phyloP scores from a whole-genome alignment of 108 stramenopile genomes.

The Cyclostephanos invisitatus region DNA sequence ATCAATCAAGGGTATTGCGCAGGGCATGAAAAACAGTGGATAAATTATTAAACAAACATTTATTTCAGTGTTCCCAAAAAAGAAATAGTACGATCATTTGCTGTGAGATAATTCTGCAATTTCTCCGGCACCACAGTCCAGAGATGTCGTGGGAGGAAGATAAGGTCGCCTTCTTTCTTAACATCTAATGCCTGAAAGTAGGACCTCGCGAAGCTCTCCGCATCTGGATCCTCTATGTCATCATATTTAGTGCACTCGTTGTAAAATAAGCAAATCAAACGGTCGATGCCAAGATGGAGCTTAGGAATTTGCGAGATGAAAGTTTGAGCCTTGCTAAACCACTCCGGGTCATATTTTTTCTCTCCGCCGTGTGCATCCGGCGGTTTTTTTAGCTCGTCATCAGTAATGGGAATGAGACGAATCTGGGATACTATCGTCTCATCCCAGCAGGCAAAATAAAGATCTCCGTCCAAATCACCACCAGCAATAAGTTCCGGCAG shows the following conservation, averaged over 20 bases:
- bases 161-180: conserved; percentile 49
- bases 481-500: conserved; percentile 53
- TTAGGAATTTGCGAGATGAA: conserved; percentile 30
- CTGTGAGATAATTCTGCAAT: conserved; percentile 5
- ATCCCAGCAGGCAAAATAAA: conserved; percentile 63
- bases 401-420: conserved; percentile 22
- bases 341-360: conserved; percentile 19
- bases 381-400: conserved; percentile 6
- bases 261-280: conserved; percentile 35
- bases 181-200: conserved; percentile 50
- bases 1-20: conserved; percentile 94
- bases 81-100: not conserved
- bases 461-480: conserved; percentile 69
- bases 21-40: conserved; percentile 98
- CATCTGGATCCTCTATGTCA: conserved; percentile 31
- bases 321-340: conserved; percentile 40
- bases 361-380: conserved; percentile 9
- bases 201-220: conserved; percentile 39
- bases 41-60: conserved; percentile 39
- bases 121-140: conserved; percentile 8
- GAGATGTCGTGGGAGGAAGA: conserved; percentile 31
- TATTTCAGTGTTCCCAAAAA: not conserved
- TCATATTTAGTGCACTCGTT: conserved; percentile 25
- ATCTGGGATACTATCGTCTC: conserved; percentile 30
- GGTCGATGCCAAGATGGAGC: conserved; percentile 5